Percentiles rank a stretch among this genome's conserved stretches.
Conservation (phyloP, 441 rosid species). For the Euphorbia schlechtendalii region DNA sequence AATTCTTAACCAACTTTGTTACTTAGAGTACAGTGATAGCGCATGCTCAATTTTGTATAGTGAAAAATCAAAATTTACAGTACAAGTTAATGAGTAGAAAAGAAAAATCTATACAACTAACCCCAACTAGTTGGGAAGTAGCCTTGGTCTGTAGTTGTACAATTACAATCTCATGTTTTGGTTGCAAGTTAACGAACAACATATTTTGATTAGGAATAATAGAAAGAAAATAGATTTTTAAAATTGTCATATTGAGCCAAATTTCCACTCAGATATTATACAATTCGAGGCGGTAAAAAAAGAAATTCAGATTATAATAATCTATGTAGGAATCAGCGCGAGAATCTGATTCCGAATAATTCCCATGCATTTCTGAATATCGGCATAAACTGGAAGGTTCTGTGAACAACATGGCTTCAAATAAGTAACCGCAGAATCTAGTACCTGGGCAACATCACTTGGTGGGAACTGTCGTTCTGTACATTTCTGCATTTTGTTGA, state of each 20-base stretch:
- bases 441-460: slow-evolving; percentile 76
- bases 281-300: neutral
- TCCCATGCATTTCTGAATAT: slow-evolving; percentile 95
- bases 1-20: no score
- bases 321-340: slow-evolving; percentile 73
- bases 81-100: neutral
- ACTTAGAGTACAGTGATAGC: no score
- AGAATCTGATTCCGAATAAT: slow-evolving; percentile 85
- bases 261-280: slow-evolving; percentile 9
- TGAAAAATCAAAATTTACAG: neutral
- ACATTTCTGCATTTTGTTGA: slow-evolving; percentile 58
- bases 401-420: slow-evolving; percentile 77
- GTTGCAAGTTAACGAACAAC: slow-evolving; percentile 2
- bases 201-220: neutral
- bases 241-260: neutral
- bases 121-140: neutral
- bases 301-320: neutral
- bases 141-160: neutral
- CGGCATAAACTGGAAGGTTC: slow-evolving; percentile 78
- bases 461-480: slow-evolving; percentile 94
- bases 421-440: slow-evolving; percentile 71
- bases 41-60: neutral
- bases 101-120: neutral
- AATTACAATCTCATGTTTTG: slow-evolving; percentile 7
- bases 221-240: neutral